Base-by-base conservation (phyloP, 1,284 basidiomycete genomes). In the Afroboletus lepidellus region DNA sequence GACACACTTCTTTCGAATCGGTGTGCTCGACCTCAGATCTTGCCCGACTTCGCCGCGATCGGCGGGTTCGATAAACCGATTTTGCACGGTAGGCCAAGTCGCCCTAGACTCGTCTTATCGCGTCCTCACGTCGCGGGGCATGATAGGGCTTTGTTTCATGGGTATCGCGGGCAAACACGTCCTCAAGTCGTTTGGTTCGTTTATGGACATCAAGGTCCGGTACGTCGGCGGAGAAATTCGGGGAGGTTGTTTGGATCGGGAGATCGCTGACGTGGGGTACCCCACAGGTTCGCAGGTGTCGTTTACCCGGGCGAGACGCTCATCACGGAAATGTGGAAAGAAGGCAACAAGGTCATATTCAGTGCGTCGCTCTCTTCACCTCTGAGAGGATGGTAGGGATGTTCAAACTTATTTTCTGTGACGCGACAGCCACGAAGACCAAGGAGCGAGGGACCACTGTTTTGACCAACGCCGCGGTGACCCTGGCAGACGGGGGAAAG, bases 251-350 rank as follows among this genome's bases (percentile, higher is more conserved):
- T 56, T 56, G 37, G 61, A 30, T n/a, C 4, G 24, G 12, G n/a
- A n/a, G n/a, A n/a, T 47, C 25, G 8, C 43, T 36, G 21, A 45
- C 20, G 18, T 2, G 29, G 12, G 18, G 11, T 25, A 15, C n/a
- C 42, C 13, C 33, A 23, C 52, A 88, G 90, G 49, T 94, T 96
- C 70, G 82, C 87, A 0, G 92, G 91, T n/a, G 83, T 90, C 7
- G 93, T 99, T 30, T 95, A 90, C 68, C 96, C 96, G 5, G 95
- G 95, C 11, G 94, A 99, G 76, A 98, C 96, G 0, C 79, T 97
- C 42, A 77, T 94, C 18, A 97, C 94, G 0, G 85, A 92, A 69
- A 97, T 98, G 94, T 99, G 96, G 96, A 98, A 95, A 70, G 94
- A 98, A 64, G 92, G 88, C 18, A 74, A 83, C 64, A 98, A 90